Base-by-base conservation (phyloP, 306 rosid genomes). In the Purshia tridentata region DNA sequence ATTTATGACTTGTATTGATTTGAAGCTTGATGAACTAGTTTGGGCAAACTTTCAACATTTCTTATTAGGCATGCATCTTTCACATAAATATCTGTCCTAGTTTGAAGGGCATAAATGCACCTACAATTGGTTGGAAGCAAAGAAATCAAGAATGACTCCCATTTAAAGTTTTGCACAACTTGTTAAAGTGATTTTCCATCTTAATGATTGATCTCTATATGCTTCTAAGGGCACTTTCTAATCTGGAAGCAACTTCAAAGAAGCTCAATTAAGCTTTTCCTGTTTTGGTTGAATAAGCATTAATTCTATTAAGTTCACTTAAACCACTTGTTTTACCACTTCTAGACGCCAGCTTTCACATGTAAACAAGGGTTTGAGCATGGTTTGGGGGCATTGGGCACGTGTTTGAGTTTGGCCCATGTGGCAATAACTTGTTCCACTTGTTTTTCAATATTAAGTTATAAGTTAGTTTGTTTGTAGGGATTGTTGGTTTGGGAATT, bases 221-320 rank as follows among this genome's bases (percentile, higher is more conserved):
- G 29, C 16, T 63, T 63, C 42, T 18, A 41, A 40, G 53, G 6
- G 53, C 44, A 42, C 74, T 20, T 54, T 54, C 14, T n/a, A 48
- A 41, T 14, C 42, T 14, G 44, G 44, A 55, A 55, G 65, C 65
- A 48, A 70, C 65, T 42, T 55, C 15, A 70, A 70, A 48, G 44
- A 66, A 66, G 57, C 57, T 67, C 72, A 66, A 41, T 63, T 15
- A 41, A 12, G 42, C 42, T 54, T 57, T 37, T 53, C 60, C 51
- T 37, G 8, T 39, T 9, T 54, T 15, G 3, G 9, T 70, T 14
- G 10, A 6, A 44, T 54, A 42, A 20, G 41, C 41, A 41, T 12
- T 23, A 9, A 41, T 70, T 55, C 14, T 8, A 68, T 53, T 53
- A 18, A 63, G 68, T 18, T 41, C 23, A 16, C 29, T 63, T 41